Evolutionary conservation across 768 basidiomycete species (phyloP).

Genomic region (Xanthoconium stramineum): DNA sequence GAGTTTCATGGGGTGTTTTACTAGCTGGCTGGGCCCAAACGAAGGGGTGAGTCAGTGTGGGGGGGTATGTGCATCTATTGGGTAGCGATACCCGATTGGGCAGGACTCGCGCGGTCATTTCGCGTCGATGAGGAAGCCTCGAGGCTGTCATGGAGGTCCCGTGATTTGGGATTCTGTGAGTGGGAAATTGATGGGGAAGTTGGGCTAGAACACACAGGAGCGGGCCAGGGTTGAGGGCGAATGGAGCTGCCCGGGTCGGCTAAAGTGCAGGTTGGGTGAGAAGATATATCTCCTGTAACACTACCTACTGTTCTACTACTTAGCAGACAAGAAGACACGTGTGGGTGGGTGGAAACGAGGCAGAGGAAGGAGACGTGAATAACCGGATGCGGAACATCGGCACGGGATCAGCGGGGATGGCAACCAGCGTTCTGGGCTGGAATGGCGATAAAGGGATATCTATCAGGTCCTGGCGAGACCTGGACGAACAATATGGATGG

Average conservation of each 20-base stretch:
- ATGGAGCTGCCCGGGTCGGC: slow-evolving; percentile 22
- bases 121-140: slow-evolving; percentile 26
- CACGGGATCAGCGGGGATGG: slow-evolving; percentile 16
- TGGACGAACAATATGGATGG: slow-evolving; percentile 15
- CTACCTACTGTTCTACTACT: too few relatives aligned
- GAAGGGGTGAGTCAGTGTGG: not conserved
- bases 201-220: slow-evolving; percentile 20
- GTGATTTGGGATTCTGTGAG: slow-evolving; percentile 15
- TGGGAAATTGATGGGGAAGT: slow-evolving; percentile 15
- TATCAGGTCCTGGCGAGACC: slow-evolving; percentile 15
- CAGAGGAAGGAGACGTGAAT: slow-evolving; percentile 8
- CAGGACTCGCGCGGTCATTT: slow-evolving; percentile 29
- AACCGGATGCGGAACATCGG: slow-evolving; percentile 21
- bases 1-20: not conserved
- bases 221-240: slow-evolving; percentile 11
- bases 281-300: not conserved
- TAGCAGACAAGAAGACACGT: not conserved
- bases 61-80: too few relatives aligned
- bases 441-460: slow-evolving; percentile 13
- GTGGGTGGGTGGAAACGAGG: not conserved
- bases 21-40: not conserved
- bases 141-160: slow-evolving; percentile 25
- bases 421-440: slow-evolving; percentile 9
- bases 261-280: slow-evolving; percentile 9
- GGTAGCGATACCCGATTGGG: slow-evolving; percentile 8